Evolutionary conservation across 345 rosid genomes (phyloP).

Genomic region (Lepidium africanum): DNA sequence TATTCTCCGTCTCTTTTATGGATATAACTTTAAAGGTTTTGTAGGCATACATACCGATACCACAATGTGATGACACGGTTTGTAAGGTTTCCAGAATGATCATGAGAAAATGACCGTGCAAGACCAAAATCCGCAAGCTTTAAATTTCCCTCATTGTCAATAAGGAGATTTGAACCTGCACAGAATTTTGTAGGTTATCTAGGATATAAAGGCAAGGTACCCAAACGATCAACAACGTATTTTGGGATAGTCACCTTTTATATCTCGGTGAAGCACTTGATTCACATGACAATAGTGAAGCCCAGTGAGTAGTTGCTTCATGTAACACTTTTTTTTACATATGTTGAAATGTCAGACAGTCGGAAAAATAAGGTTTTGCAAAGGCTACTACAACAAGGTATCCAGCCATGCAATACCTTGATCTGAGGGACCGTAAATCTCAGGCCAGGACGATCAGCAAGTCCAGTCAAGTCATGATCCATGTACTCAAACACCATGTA

Average conservation of each 20-base stretch:
- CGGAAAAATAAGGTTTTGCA: constrained; percentile 14
- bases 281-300: constrained; percentile 92
- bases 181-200: background rate
- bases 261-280: constrained; percentile 98
- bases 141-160: constrained; percentile 91
- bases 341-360: constrained; percentile 18
- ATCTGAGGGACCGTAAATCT: constrained; percentile 92
- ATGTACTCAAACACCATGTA: constrained; percentile 98
- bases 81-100: constrained; percentile 75
- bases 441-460: constrained; percentile 93
- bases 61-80: constrained; percentile 94
- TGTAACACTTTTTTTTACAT: constrained; percentile 68
- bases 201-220: background rate
- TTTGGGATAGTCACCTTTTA: constrained; percentile 52
- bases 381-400: constrained; percentile 18
- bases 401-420: constrained; percentile 46
- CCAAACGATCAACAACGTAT: background rate
- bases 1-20: background rate
- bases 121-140: constrained; percentile 99
- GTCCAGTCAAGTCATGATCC: constrained; percentile 97
- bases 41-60: constrained; percentile 64
- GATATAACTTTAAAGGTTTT: background rate
- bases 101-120: constrained; percentile 76
- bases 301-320: constrained; percentile 95
- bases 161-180: constrained; percentile 94